Conservation (phyloP, 129 eudicot genomes). For the Flaveria linearis region DNA sequence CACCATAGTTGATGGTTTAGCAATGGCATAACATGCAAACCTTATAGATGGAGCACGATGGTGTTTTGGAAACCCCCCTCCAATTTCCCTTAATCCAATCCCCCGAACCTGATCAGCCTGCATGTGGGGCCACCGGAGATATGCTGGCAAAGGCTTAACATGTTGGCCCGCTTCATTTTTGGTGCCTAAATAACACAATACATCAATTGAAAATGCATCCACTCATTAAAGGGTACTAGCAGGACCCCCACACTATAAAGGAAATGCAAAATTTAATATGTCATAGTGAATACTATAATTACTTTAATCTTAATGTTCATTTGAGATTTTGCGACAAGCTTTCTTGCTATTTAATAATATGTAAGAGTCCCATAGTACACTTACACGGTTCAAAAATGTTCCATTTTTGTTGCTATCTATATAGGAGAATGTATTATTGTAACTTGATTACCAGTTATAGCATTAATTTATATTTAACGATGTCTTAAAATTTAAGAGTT, state of each 20-base stretch:
- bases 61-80: slow-evolving; percentile 95
- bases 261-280: background rate
- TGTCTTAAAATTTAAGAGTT: background rate
- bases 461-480: background rate
- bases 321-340: background rate
- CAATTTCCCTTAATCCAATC: slow-evolving; percentile 79
- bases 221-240: background rate
- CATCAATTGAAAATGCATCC: slow-evolving; percentile 5
- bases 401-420: background rate
- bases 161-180: slow-evolving; percentile 45
- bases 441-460: background rate
- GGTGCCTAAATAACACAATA: slow-evolving; percentile 46
- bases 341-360: background rate
- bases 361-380: background rate
- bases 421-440: background rate
- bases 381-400: background rate
- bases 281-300: background rate
- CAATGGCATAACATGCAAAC: slow-evolving; percentile 83
- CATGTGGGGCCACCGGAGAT: slow-evolving; percentile 99
- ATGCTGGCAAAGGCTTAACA: slow-evolving; percentile 54
- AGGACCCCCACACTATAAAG: background rate
- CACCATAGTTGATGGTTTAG: slow-evolving; percentile 89
- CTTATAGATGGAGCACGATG: slow-evolving; percentile 96
- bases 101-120: slow-evolving; percentile 95
- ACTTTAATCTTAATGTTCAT: background rate